Base-by-base conservation (phyloP, 768 basidiomycete genomes). In the Naganishia onofrii region DNA sequence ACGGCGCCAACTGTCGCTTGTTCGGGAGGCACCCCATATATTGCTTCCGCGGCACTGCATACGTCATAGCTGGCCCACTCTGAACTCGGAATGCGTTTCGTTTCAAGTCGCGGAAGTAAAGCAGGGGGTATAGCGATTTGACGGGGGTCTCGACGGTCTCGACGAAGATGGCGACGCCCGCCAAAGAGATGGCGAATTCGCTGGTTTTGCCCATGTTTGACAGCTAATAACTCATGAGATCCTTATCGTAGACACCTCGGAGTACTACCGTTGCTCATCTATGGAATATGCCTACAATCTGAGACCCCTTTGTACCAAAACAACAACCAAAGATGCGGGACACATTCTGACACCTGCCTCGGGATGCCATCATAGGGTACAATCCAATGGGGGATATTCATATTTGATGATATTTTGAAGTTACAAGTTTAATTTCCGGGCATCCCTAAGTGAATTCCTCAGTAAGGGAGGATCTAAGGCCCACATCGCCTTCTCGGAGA, bases 331-430 rank as follows among this genome's bases (percentile, higher is more conserved):
- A 32, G 8, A 15, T 36, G 28, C 15, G 17, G 23, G 23, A 34
- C 10, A 28, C 32, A 57, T 34, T n/a, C 29, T 28, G 56, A 32
- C 6, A 57, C 56, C 21, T 34, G 56, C 29, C 29, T n/a, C 56
- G 28, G 32, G 10, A 34, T 57, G 32, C 31, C 15, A 15, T 34
- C 29, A 57, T 57, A 36, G 32, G 32, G 29, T 32, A 17, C 10
- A 12, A 57, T 57, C 56, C 29, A 21, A 57, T 57, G 32, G 31
- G 31, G 10, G 10, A 57, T 34, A 29, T 7, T 32, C 10, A 28
- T 57, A 31, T 57, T 57, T 57, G 56, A 57, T 28, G 29, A 57
- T 12, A 34, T 21, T 32, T 36, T 10, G 23, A 57, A 31, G 56
- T 57, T 57, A 57, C 56, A 36, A 31, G 53, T 36, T 28, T 10